Base-by-base conservation (phyloP, 176 grass and related monocot genomes). In the Carex littledalei region DNA sequence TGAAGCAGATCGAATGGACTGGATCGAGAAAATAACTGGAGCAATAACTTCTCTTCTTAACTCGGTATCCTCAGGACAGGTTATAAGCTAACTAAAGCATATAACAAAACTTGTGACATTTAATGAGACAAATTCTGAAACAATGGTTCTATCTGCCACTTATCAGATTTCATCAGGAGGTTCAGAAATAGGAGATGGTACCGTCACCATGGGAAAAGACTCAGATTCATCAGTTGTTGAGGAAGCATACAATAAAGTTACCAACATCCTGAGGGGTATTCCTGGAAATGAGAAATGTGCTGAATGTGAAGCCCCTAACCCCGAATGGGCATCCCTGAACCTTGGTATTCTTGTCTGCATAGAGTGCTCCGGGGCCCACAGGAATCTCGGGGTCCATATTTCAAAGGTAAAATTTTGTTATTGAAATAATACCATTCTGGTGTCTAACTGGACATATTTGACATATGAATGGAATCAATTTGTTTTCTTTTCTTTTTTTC, bases 1-100 rank as follows among this genome's bases (percentile, higher is more conserved):
- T 88, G 87, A 91, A 83, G 60, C 88, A 78, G 96, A 99, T 88
- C 93, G 94, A 76, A 95, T 95, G 93, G 93, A 99, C 78, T 99
- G 96, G 96, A 94, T 95, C 73, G 93, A 99, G 87, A 99, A 99
- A 87, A 99, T 99, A 82, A 99, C 96, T 85, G 93, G 91, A 83
- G 96, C 94, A 74, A 99, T 95, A 88, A 94, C 96, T 32, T 94
- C 96, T 82, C 87, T 99, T 57, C 88, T 99, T 55, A 99, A 34
- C 63, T 92, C 96, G 47, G 90, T 93, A 59, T 94, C 90, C 41
- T 94, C 93, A 87, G 90, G 94, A 85, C 93, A 92, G 91, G 96
- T 88, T 88, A 79, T 54, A 6, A 54, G 49, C 73, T 55, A 75
- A 32, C 34, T 18, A 45, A 80, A 35, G 45, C 13, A 67, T 21